Evolutionary conservation across 2,329 filamentous ascomycete species (phyloP), one percentile per base, ranked within the genome.

Genomic region (Colletotrichum kahawae): DNA sequence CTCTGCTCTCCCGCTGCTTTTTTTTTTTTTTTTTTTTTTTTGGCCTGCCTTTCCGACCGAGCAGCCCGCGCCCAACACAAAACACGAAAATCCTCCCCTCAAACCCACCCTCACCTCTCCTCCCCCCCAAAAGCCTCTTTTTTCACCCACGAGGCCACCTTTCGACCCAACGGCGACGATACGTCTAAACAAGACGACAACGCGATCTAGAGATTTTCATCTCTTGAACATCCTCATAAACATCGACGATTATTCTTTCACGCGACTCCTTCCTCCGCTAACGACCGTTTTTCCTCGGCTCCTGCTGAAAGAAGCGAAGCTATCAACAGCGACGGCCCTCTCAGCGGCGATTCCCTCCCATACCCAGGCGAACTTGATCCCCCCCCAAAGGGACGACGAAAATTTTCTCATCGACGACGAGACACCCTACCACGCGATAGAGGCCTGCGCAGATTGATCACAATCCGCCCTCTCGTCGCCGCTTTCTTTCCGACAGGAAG

Each of bases 1-100:
- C 56, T 60, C 31, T 27, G 59, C 59, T 48, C 38, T 48, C 38
- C 38, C 38, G 38, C 38, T 48, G 38, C 38, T 48, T 48, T 43
- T 43, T 33, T 63, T 31, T 67, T 21, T 21, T 21, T 21, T 21
- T 21, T 48, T 48, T 43, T 43, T 33, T 63, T 31, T 67, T 21
- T 21, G 2, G 67, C 73, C 56, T 76, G 67, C 59, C 75, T 68
- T 75, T 75, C 72, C 72, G 72, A 76, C 75, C 76, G 70, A 76
- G 71, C 69, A 77, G 73, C 74, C 76, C 72, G 72, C 70, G 76
- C 76, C 75, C 76, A 77, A 77, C 76, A 77, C 76, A 77, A 77
- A 77, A 77, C 76, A 77, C 76, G 76, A 77, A 75, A 77, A 74
- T 75, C 74, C 70, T 76, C 74, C 70, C 70, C 74, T 76, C 74